Evolutionary conservation across 2,329 filamentous ascomycete species (phyloP), one percentile per base, ranked within the genome.

Genomic region (Emergomyces orientalis): DNA sequence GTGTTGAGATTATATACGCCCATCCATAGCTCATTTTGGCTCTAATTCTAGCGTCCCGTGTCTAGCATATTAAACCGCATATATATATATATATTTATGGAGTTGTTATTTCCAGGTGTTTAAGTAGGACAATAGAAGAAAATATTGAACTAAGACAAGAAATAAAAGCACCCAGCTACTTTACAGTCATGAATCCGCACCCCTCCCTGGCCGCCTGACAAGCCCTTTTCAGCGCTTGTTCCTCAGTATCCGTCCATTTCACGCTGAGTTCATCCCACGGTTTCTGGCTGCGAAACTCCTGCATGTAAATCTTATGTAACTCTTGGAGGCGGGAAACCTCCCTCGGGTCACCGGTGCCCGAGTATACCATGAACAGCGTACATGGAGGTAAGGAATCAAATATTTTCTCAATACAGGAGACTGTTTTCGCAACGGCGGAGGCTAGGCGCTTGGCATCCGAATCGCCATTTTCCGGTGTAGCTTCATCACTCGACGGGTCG

Each of bases 211-310:
- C 85, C 62, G 74, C 76, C 68, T 82, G 78, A 68, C 81, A 83
- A 1, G 85, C 85, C 63, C 72, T 75, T 66, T 81, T 81, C 61
- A 88, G 70, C 52, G 79, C 80, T 71, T 86, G 84, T 66, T 86
- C 82, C 69, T 88, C 85, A 2, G 75, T 77, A 73, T 87, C 85
- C 25, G 85, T 86, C 85, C 85, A 88, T 68, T 84, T 81, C 45
- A 87, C 82, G 59, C 75, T 83, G 65, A 87, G 69, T 64, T 86
- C 76, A 70, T 87, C 82, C 85, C 85, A 87, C 30, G 75, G 75
- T 63, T 86, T 86, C 72, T 82, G 83, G 25, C 80, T 78, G 62
- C 78, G 75, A 68, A 81, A 86, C 69, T 87, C 85, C 61, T 80
- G 77, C 62, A 80, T 80, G 70, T 82, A 84, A 62, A 76, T 76